Evolutionary conservation across 2,329 filamentous ascomycete genomes (phyloP).

Genomic region (Hypoxylon sp.): DNA sequence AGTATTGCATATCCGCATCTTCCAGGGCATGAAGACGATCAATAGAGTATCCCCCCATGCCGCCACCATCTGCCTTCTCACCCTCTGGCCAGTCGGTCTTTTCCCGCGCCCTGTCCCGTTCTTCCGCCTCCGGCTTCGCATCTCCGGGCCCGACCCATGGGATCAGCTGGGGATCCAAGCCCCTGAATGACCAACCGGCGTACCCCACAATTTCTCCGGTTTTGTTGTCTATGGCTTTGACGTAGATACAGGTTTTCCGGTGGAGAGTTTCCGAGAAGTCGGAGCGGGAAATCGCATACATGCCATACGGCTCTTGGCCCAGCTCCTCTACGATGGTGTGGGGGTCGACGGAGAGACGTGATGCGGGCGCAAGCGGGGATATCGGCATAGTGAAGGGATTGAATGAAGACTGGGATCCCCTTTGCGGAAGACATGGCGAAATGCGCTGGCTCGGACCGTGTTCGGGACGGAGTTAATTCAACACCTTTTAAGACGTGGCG

Average conservation of each 20-base stretch:
- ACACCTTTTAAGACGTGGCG: too few species aligned
- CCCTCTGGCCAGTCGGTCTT: background rate
- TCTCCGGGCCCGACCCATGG: conserved; percentile 24
- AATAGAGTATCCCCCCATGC: conserved; percentile 15
- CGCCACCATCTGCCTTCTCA: background rate
- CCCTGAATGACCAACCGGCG: conserved; percentile 34
- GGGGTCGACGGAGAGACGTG: conserved; percentile 32
- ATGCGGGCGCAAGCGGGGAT: conserved; percentile 29
- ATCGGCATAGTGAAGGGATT: conserved; percentile 32
- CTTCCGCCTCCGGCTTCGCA: conserved; percentile 6
- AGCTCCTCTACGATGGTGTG: conserved; percentile 38
- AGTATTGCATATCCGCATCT: conserved; percentile 33
- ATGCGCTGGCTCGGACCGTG: background rate
- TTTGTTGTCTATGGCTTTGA: conserved; percentile 35
- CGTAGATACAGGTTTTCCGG: conserved; percentile 26
- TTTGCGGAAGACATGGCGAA: conserved; percentile 12
- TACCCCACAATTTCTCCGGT: conserved; percentile 33
- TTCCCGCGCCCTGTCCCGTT: background rate
- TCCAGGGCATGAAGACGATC: conserved; percentile 37
- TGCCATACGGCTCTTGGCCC: conserved; percentile 33
- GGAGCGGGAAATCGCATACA: conserved; percentile 30
- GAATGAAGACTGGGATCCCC: conserved; percentile 28
- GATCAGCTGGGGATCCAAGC: conserved; percentile 8
- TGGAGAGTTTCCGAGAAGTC: conserved; percentile 25
- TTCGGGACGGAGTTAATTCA: too few species aligned